Percentiles rank a stretch among this genome's conserved stretches.
Conservation (phyloP, 75 land plant genomes). For the Sequoia sempervirens region DNA sequence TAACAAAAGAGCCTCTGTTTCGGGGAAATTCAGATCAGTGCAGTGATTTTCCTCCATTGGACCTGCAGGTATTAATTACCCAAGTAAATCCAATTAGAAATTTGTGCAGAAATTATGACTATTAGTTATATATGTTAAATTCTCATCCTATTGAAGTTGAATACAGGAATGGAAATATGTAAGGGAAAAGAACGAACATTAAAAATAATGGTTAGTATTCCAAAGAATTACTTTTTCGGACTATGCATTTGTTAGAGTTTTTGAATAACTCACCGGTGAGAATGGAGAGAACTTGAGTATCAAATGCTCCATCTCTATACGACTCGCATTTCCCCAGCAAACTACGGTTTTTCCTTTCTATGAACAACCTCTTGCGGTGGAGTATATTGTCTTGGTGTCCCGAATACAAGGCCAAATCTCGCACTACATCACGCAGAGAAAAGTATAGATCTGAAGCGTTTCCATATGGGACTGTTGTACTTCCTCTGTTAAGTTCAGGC, state of each 20-base stretch:
- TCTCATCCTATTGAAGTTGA: too few species aligned
- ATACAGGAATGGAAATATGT: too few species aligned
- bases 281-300: slow-evolving; percentile 54
- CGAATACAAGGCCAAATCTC: slow-evolving; percentile 49
- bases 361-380: slow-evolving; percentile 34
- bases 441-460: slow-evolving; percentile 5
- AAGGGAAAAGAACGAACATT: too few species aligned
- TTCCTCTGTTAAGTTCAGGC: background rate
- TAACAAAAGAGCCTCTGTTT: too few species aligned
- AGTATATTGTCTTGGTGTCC: slow-evolving; percentile 12
- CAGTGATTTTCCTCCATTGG: too few species aligned
- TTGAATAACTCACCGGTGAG: slow-evolving; percentile 38
- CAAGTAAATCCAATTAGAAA: too few species aligned
- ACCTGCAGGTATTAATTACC: too few species aligned
- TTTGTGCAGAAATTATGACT: too few species aligned
- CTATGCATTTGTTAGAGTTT: background rate
- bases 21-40: too few species aligned
- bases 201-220: too few species aligned
- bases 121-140: too few species aligned
- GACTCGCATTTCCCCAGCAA: slow-evolving; percentile 47
- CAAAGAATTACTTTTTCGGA: too few species aligned
- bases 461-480: slow-evolving; percentile 10
- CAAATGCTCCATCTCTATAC: slow-evolving; percentile 26
- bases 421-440: slow-evolving; percentile 51
- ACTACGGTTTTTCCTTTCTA: slow-evolving; percentile 32